These are phyloP conservation scores for Phaeophleospora eucalypticola DNA, from an alignment of 2,329 filamentous ascomycete genomes.

Conservation along the genomic window DNA sequence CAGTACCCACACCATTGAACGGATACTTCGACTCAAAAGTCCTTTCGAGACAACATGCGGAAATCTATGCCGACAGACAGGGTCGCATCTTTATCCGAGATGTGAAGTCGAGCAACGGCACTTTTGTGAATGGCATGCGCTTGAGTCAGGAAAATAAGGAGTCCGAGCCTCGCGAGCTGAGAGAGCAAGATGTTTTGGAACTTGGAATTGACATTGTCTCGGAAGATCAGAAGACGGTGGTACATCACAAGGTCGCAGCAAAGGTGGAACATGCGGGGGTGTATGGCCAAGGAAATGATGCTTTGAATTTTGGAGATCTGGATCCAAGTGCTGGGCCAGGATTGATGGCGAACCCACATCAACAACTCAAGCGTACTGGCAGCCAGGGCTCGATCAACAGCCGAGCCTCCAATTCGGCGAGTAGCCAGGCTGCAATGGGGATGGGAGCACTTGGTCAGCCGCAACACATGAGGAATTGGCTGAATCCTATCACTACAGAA, in stretches of 20 bases:
- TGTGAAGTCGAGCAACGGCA: slow-evolving; percentile 97
- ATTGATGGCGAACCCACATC: slow-evolving; percentile 60
- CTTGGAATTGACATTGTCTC: slow-evolving; percentile 97
- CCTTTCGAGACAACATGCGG: slow-evolving; percentile 89
- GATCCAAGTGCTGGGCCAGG: slow-evolving; percentile 70
- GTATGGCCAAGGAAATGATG: slow-evolving; percentile 67
- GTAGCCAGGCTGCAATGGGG: slow-evolving; percentile 44
- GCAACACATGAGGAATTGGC: slow-evolving; percentile 74
- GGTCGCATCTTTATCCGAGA: slow-evolving; percentile 89
- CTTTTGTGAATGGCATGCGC: slow-evolving; percentile 90
- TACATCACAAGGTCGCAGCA: slow-evolving; percentile 96
- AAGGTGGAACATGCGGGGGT: slow-evolving; percentile 94
- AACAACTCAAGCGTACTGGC: slow-evolving; percentile 56
- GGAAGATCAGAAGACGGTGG: slow-evolving; percentile 96
- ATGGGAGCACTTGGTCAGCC: slow-evolving; percentile 63
- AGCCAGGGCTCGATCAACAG: slow-evolving; percentile 53
- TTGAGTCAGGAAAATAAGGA: slow-evolving; percentile 92
- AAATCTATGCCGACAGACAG: slow-evolving; percentile 79
- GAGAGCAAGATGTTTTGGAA: slow-evolving; percentile 87
- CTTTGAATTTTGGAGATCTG: slow-evolving; percentile 87
- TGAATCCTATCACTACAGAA: slow-evolving; percentile 86
- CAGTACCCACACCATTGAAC: slow-evolving; percentile 82
- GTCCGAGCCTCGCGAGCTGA: slow-evolving; percentile 89
- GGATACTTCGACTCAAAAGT: slow-evolving; percentile 99
- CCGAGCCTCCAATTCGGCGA: slow-evolving; percentile 55